Base-by-base conservation (phyloP, 169 alveolate species). In the Plasmodium cynomolgi region DNA sequence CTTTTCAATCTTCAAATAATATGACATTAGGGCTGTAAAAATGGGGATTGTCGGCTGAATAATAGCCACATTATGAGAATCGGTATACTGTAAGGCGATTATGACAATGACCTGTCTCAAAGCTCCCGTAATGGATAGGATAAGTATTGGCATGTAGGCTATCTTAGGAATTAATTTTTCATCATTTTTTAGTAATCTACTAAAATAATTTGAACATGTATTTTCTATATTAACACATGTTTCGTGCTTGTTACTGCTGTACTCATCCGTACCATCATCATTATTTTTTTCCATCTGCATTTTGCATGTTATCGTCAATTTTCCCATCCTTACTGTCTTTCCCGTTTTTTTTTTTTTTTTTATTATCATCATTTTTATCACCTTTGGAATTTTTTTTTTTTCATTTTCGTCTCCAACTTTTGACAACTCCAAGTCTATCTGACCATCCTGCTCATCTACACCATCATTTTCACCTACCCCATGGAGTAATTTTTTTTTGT, bases 31-130 rank as follows among this genome's bases (percentile, higher is more conserved):
- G 75, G 97, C 97, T 5, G 97, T 95, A 37, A 95, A 84, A 37
- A 95, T 81, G 13, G 97, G 97, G n/a, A 95, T 84, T 7, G 96
- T 83, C 15, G 97, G 97, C 44, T 92, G 86, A 39, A 95, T 84
- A 26, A 95, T 91, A 34, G 88, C 95, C 17, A 77, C 95, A 81
- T 91, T 91, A 73, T 84, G 92, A 33, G 95, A 83, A 81, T 83
- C 96, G 1, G 96, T 74, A 79, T 83, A 81, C 83, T 92, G 94
- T 47, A 95, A 85, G 5, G 93, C 95, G 34, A 95, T 31, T 9
- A 92, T 95, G 3, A 95, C 86, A 44, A 95, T 88, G 29, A 91
- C 75, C 62, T 95, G 97, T 72, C 97, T 88, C 37, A 95, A 39
- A 15, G 97, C 96, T 17, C 97, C 96, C 44, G 95, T 71, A 4